A percentile compares a stretch with the other conserved stretches of the same genome.
These are phyloP conservation scores for Bruguiera parviflora DNA, from an alignment of 345 rosid genomes.

Conservation along the genomic window DNA sequence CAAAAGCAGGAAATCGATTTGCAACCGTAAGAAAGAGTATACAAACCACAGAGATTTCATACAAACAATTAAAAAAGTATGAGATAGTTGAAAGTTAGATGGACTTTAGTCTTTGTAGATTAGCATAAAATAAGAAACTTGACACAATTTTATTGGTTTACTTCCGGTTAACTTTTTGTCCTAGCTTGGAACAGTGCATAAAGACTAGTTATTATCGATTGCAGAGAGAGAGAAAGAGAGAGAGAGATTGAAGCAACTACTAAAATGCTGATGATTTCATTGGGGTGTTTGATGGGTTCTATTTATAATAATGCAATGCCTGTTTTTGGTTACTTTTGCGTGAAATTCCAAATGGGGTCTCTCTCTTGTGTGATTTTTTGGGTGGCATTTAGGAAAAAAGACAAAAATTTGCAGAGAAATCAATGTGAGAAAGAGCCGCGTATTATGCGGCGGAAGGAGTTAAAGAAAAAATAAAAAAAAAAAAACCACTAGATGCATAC, in stretches of 20 bases:
- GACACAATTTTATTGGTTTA: neutral
- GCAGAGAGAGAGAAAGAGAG: neutral
- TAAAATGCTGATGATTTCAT: neutral
- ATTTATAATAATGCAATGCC: neutral
- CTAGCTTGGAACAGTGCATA: constrained; percentile 1
- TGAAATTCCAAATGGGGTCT: neutral
- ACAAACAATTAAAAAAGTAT: neutral
- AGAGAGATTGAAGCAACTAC: neutral
- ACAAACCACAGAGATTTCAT: constrained; percentile 6
- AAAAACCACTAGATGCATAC: neutral
- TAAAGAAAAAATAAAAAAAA: constrained; percentile 6
- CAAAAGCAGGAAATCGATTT: neutral
- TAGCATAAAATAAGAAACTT: constrained; percentile 15
- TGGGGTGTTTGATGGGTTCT: neutral
- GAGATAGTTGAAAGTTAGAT: constrained; percentile 22
- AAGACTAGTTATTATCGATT: constrained; percentile 19
- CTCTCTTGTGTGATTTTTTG: constrained; percentile 17
- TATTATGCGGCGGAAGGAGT: constrained; percentile 41
- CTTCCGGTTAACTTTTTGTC: constrained; percentile 24
- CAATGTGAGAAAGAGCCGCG: constrained; percentile 45
- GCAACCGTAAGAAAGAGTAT: constrained; percentile 8
- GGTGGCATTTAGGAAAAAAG: neutral
- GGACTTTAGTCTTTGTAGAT: constrained; percentile 22
- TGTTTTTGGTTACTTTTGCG: constrained; percentile 6
- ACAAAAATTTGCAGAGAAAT: constrained; percentile 22